A percentile compares a stretch with the other conserved stretches of the same genome.
Evolutionary conservation across 805 yeast genomes (phyloP).

Genomic region (Suhomyces kilbournensis): DNA sequence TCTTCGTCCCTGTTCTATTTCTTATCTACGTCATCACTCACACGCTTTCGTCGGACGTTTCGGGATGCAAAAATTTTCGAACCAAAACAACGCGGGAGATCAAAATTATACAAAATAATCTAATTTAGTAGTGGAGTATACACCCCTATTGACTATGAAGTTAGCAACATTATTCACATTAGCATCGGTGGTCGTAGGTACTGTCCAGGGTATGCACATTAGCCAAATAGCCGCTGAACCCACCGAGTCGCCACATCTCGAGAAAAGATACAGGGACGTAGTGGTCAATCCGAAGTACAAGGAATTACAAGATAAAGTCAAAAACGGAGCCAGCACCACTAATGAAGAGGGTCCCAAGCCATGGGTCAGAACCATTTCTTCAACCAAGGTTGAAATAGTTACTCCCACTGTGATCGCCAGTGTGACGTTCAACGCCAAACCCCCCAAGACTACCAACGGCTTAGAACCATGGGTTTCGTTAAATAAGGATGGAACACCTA

Average conservation of each 20-base stretch:
- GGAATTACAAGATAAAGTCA: conserved; percentile 15
- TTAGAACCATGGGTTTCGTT: conserved; percentile 80
- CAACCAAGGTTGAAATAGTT: conserved; percentile 50
- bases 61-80: not conserved
- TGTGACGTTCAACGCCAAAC: conserved; percentile 62
- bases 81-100: not conserved
- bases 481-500: conserved; percentile 74
- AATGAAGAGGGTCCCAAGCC: conserved; percentile 42
- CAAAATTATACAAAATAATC: not conserved
- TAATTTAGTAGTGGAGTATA: not conserved
- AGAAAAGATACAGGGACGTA: conserved; percentile 29
- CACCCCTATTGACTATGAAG: conserved; percentile 8
- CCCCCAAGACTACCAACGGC: conserved; percentile 67
- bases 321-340: conserved; percentile 3
- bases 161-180: conserved; percentile 8
- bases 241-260: conserved; percentile 14
- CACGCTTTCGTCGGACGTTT: not conserved
- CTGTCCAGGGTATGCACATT: not conserved
- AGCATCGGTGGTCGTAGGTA: conserved; percentile 7
- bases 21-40: not conserved
- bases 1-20: too few relatives aligned
- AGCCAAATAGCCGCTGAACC: conserved; percentile 5
- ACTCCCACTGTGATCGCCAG: conserved; percentile 63
- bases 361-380: conserved; percentile 73
- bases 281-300: conserved; percentile 30